Base-by-base conservation (phyloP, 345 rosid genomes). In the Salix dunnii region DNA sequence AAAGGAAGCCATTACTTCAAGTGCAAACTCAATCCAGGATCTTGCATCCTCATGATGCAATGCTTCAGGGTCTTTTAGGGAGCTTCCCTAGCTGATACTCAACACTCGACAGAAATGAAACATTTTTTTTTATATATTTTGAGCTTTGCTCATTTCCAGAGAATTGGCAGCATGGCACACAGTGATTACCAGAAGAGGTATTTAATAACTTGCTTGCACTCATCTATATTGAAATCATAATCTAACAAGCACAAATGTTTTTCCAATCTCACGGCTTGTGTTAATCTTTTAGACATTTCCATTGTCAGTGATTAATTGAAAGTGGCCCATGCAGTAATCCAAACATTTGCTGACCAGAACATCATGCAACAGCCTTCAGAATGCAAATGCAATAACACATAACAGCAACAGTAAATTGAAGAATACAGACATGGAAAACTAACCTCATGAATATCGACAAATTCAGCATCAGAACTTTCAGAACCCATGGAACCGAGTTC, bases 361-460 rank as follows among this genome's bases (percentile, higher is more conserved):
- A 46, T 46, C 62, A 65, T 8, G 30, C 60, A 21, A 46, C 53
- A 60, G 25, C 63, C 33, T 68, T 28, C 13, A 33, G 33, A 62
- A 72, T 21, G 36, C 61, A 61, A 77, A 62, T 27, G 48, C 20
- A 42, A 63, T n/a, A 67, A 58, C 17, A 74, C 69, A 28, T 21
- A n/a, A 73, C 66, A 51, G 30, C 40, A 21, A 66, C 17, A 14
- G 23, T 48, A 64, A 2, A 33, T 49, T 48, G 35, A 27, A 51
- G 55, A 25, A 61, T 49, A 10, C 35, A 46, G 70, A 66, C 70
- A 67, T 18, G 16, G 42, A 3, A 67, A 27, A 85, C 82, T 67
- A 17, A 86, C 93, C 88, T 82, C 87, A 68, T 81, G 86, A 79
- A 78, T 42, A 78, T 83, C 88, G 77, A 87, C 87, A 70, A 79